Percentiles rank a stretch among this genome's conserved stretches.
These are phyloP conservation scores for Paraphaeosphaeria minitans DNA, from an alignment of 2,329 filamentous ascomycete species.

Conservation along the genomic window DNA sequence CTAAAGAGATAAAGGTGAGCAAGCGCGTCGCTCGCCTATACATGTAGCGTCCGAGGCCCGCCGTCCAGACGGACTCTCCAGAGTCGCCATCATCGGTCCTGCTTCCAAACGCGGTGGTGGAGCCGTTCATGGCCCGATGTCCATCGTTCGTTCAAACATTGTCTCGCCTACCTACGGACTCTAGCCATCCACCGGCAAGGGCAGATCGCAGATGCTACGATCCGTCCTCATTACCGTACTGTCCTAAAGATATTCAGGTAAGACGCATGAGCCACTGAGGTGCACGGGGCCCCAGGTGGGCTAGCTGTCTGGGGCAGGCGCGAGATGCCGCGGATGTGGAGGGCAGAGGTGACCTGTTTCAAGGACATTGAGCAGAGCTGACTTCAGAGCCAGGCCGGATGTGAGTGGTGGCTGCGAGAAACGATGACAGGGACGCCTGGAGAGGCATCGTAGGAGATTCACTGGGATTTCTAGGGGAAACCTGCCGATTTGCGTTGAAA, in stretches of 20 bases:
- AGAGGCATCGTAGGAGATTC: slow-evolving; percentile 18
- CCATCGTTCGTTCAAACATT: slow-evolving; percentile 1
- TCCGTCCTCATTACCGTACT: slow-evolving; percentile 23
- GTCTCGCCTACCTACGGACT: slow-evolving; percentile 7
- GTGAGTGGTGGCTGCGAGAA: slow-evolving; percentile 29
- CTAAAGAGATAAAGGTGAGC: slow-evolving; percentile 9
- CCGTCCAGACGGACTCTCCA: slow-evolving; percentile 8
- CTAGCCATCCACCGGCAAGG: slow-evolving; percentile 19
- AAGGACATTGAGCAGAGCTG: slow-evolving; percentile 33
- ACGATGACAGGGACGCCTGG: slow-evolving; percentile 23
- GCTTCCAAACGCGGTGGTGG: slow-evolving; percentile 16
- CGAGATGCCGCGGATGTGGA: slow-evolving; percentile 12
- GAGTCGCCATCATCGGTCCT: slow-evolving; percentile 1
- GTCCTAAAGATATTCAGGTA: slow-evolving; percentile 12
- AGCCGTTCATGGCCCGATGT: slow-evolving; percentile 16
- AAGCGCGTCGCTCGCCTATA: slow-evolving; percentile 15
- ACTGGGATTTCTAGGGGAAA: slow-evolving; percentile 12
- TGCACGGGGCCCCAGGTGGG: slow-evolving; percentile 3
- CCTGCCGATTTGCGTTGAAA: slow-evolving; percentile 8
- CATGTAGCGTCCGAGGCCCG: slow-evolving; percentile 31
- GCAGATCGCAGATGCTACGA: slow-evolving; percentile 19
- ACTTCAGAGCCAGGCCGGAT: slow-evolving; percentile 18
- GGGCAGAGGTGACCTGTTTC: slow-evolving; percentile 31
- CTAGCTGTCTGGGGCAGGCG: slow-evolving; percentile 11
- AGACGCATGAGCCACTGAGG: slow-evolving; percentile 18